A percentile compares a stretch with the other conserved stretches of the same genome.
phyloP scores from a whole-genome alignment of 2,329 filamentous ascomycete species.

The Chaetomiaceae sp. region DNA sequence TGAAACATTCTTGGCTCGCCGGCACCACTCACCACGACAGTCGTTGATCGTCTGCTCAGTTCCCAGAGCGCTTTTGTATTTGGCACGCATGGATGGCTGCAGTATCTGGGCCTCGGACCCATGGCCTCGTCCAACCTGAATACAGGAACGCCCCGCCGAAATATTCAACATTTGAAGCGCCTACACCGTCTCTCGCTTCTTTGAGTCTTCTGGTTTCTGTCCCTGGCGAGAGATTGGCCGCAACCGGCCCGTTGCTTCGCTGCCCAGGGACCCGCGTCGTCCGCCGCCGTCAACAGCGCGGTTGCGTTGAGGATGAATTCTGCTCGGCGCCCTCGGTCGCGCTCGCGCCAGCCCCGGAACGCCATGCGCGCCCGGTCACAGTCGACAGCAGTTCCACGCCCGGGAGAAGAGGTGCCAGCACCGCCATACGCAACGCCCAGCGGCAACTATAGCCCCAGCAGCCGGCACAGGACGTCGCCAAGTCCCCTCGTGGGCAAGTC shows the following conservation, averaged over 20 bases:
- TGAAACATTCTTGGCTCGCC: slow-evolving; percentile 2
- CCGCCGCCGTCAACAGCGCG: too few species aligned
- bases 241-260: too few species aligned
- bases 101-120: slow-evolving; percentile 3
- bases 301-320: background rate
- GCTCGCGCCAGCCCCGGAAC: slow-evolving; percentile 5
- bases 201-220: background rate
- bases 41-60: background rate
- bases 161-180: too few species aligned
- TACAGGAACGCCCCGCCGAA: background rate
- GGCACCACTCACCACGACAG: too few species aligned
- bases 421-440: slow-evolving; percentile 31
- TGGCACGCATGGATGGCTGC: background rate
- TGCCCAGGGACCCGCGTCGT: too few species aligned
- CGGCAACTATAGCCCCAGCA: slow-evolving; percentile 18
- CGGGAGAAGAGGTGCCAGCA: slow-evolving; percentile 25
- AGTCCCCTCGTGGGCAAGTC: slow-evolving; percentile 50
- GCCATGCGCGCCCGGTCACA: slow-evolving; percentile 17
- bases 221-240: background rate
- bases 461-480: slow-evolving; percentile 26
- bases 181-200: background rate
- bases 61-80: background rate
- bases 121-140: slow-evolving; percentile 5
- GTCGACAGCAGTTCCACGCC: slow-evolving; percentile 18
- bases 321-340: background rate